Conservation (phyloP, 2,329 filamentous ascomycete genomes). For the Cladosporium sp. region DNA sequence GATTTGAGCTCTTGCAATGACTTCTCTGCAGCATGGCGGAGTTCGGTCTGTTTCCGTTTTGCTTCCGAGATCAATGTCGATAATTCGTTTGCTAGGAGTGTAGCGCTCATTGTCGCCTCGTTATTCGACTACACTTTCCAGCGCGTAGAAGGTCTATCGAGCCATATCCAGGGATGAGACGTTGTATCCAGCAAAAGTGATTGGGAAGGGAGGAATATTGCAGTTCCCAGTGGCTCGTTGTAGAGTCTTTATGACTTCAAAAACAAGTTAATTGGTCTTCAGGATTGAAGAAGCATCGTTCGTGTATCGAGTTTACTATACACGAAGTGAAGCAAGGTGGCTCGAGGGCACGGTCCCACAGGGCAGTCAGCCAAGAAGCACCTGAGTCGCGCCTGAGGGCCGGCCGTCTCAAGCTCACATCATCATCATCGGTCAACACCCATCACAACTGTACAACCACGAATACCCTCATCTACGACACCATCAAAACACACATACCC, state of each 20-base stretch:
- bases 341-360: not conserved
- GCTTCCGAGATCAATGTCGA: slow-evolving; percentile 56
- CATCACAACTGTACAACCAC: not conserved
- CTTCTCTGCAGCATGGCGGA: slow-evolving; percentile 87
- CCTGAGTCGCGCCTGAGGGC: slow-evolving; percentile 8
- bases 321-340: slow-evolving; percentile 4
- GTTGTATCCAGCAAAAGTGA: no score
- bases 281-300: no score
- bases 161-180: slow-evolving; percentile 5
- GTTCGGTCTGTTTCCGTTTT: slow-evolving; percentile 87
- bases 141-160: not conserved
- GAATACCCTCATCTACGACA: not conserved
- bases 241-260: no score
- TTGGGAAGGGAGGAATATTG: no score
- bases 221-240: no score
- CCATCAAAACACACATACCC: not conserved
- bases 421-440: not conserved
- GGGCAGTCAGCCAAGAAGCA: slow-evolving; percentile 2
- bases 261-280: no score
- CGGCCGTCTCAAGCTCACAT: slow-evolving; percentile 4
- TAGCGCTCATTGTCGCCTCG: slow-evolving; percentile 24
- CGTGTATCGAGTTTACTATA: no score
- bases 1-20: slow-evolving; percentile 83
- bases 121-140: not conserved
- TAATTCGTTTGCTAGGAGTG: slow-evolving; percentile 29